Conservation (phyloP, 371 early-diverging fungal genomes). For the Mortierella polycephala region DNA sequence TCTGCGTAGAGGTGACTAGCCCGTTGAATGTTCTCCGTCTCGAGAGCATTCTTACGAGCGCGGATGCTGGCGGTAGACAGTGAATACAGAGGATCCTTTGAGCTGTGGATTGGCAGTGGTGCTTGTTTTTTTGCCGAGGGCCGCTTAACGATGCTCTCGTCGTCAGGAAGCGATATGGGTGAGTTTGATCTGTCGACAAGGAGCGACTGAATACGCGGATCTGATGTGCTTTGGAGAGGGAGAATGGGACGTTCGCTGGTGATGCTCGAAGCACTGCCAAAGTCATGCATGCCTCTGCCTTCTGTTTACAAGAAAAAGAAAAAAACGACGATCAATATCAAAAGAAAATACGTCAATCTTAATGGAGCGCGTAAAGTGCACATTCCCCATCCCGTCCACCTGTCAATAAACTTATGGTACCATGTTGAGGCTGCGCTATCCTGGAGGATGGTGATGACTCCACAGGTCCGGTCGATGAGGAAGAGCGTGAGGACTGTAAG, state of each 20-base stretch:
- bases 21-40: slow-evolving; percentile 50
- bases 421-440: slow-evolving; percentile 5
- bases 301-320: too few relatives aligned
- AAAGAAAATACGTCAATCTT: too few relatives aligned
- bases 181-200: not conserved
- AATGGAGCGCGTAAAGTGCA: too few relatives aligned
- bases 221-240: not conserved
- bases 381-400: too few relatives aligned
- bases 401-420: not conserved
- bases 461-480: slow-evolving; percentile 8
- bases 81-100: slow-evolving; percentile 41
- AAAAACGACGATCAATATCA: too few relatives aligned
- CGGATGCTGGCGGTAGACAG: slow-evolving; percentile 53
- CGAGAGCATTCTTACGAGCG: slow-evolving; percentile 50
- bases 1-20: slow-evolving; percentile 44
- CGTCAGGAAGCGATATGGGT: not conserved
- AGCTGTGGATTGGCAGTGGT: slow-evolving; percentile 1
- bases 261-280: not conserved
- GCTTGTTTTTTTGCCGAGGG: slow-evolving; percentile 22
- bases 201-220: not conserved
- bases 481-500: slow-evolving; percentile 4
- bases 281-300: too few relatives aligned
- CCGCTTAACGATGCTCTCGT: slow-evolving; percentile 6
- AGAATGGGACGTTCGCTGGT: slow-evolving; percentile 12
- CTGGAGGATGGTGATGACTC: slow-evolving; percentile 9